phyloP scores from a whole-genome alignment of 1,139 yeast genomes.

The Taiozyma onychis region DNA sequence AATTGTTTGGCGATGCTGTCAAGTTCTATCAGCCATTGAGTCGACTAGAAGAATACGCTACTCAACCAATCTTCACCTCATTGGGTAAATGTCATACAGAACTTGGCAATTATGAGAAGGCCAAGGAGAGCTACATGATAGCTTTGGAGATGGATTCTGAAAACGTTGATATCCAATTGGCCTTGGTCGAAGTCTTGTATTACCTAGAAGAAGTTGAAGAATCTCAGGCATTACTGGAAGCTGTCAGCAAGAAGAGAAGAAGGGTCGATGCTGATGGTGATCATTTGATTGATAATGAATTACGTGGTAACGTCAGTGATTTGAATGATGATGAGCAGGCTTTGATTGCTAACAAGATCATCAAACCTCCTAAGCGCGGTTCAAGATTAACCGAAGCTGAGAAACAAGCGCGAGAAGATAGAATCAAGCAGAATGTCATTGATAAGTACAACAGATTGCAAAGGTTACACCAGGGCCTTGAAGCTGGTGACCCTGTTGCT shows the following conservation, averaged over 20 bases:
- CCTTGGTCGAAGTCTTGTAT: slow-evolving; percentile 77
- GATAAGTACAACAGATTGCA: slow-evolving; percentile 62
- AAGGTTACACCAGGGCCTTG: slow-evolving; percentile 50
- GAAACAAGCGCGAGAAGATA: slow-evolving; percentile 48
- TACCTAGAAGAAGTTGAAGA: slow-evolving; percentile 61
- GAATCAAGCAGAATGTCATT: slow-evolving; percentile 54
- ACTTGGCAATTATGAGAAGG: slow-evolving; percentile 61
- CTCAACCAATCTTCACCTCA: slow-evolving; percentile 49
- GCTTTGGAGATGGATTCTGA: slow-evolving; percentile 54
- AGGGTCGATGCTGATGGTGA: slow-evolving; percentile 15
- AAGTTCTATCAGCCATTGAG: slow-evolving; percentile 53
- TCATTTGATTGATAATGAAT: slow-evolving; percentile 6
- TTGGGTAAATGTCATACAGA: slow-evolving; percentile 79
- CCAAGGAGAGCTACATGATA: slow-evolving; percentile 56
- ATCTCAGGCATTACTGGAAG: slow-evolving; percentile 53
- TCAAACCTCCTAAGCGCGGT: slow-evolving; percentile 25
- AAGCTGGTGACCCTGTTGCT: slow-evolving; percentile 53
- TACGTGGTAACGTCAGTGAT: not conserved
- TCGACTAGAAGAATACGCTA: slow-evolving; percentile 41
- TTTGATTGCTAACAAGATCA: slow-evolving; percentile 29
- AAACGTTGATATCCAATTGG: slow-evolving; percentile 67
- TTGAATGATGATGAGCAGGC: slow-evolving; percentile 24
- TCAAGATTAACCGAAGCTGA: slow-evolving; percentile 50
- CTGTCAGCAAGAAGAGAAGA: slow-evolving; percentile 38
- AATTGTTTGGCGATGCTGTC: slow-evolving; percentile 67